A percentile compares a stretch with the other conserved stretches of the same genome.
Conservation (phyloP, 257 asterid genomes). For the Cynanchum wilfordii region DNA sequence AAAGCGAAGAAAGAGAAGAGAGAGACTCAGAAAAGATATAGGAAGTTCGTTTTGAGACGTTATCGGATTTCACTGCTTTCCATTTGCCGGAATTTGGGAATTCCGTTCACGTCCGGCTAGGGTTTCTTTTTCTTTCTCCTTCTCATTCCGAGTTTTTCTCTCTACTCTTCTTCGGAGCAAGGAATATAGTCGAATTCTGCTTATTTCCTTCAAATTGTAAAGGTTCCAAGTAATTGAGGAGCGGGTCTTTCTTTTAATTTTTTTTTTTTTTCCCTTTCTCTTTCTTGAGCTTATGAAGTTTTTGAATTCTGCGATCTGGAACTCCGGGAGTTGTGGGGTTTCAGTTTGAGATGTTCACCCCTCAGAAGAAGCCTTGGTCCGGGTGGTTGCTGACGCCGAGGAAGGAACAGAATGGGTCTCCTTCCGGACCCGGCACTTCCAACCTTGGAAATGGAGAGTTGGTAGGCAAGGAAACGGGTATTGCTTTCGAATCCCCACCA, state of each 20-base stretch:
- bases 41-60: constrained; percentile 52
- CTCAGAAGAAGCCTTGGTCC: constrained; percentile 56
- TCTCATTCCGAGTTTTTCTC: neutral
- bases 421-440: constrained; percentile 37
- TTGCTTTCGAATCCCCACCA: constrained; percentile 23
- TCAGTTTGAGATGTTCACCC: constrained; percentile 54
- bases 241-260: constrained; percentile 3
- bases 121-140: constrained; percentile 24
- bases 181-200: neutral
- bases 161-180: neutral
- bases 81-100: constrained; percentile 63
- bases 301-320: constrained; percentile 41
- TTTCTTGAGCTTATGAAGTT: constrained; percentile 19
- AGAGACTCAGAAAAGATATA: constrained; percentile 24
- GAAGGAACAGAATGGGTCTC: constrained; percentile 47
- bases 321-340: neutral
- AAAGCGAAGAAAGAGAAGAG: constrained; percentile 23
- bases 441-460: constrained; percentile 38
- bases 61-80: constrained; percentile 59
- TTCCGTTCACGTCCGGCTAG: constrained; percentile 66
- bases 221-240: neutral
- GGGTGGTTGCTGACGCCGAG: constrained; percentile 57
- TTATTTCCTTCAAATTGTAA: neutral
- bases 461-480: constrained; percentile 44
- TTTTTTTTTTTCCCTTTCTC: neutral